Evolutionary conservation across 2,329 filamentous ascomycete genomes (phyloP), one percentile per base, ranked within the genome.

Genomic region (Epichloe typhina): DNA sequence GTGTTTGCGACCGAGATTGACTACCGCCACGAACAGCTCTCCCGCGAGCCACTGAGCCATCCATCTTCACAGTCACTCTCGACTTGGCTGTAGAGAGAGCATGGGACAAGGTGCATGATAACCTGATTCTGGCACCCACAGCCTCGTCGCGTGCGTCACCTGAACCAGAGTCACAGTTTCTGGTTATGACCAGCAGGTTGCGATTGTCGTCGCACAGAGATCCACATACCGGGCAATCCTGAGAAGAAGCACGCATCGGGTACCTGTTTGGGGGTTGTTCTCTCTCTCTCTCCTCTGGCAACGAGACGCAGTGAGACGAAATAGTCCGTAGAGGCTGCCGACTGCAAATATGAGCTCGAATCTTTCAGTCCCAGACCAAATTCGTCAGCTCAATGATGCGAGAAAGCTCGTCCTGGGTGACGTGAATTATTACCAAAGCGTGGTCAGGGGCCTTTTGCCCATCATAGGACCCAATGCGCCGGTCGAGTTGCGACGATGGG

Each of bases 401-500:
- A 88, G 93, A 63, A 87, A 87, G 65, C 84, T 97, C 55, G 90
- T 94, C 50, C 78, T 97, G 53, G 81, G 80, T 59, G 90, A 97
- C 69, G 78, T 90, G 56, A 82, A 82, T 63, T 88, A 94, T 70
- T 98, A 97, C 67, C 83, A 85, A 47, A 88, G 87, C 66, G 91
- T 98, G 64, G 84, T 98, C 55, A 86, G 88, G 62, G 89, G 88
- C 46, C 88, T 97, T 55, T 73, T 97, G n/a, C 89, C 90, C 51
- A 90, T 97, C 61, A 86, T 96, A 67, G 83, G 84, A 54, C 80
- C 85, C 48, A 75, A 77, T 57, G 78, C 87, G 56, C 77, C 80
- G 54, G 70, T 95, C 51, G 88, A 95, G 68, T 73, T 97, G 61
- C 85, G 89, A 68, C 76, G 90, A 84, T 98, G 93, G 93, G 93